Conservation (phyloP, 371 early-diverging fungal genomes). For the Apophysomyces variabilis region DNA sequence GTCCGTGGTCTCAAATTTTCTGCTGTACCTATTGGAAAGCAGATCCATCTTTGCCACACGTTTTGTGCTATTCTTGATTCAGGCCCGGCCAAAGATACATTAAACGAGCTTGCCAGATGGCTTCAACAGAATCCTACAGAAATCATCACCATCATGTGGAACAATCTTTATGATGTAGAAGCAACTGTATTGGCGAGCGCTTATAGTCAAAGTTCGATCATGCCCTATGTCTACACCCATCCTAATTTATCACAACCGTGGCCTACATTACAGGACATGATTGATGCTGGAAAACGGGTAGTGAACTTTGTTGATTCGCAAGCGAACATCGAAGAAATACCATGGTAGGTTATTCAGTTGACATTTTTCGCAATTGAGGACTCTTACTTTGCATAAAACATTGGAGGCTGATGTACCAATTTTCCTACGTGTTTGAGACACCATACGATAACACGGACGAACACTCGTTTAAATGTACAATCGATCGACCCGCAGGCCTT, state of each 20-base stretch:
- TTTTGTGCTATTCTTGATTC: slow-evolving; percentile 64
- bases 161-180: slow-evolving; percentile 62
- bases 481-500: slow-evolving; percentile 54
- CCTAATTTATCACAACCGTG: slow-evolving; percentile 34
- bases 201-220: slow-evolving; percentile 57
- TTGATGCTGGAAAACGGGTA: slow-evolving; percentile 58
- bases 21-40: slow-evolving; percentile 59
- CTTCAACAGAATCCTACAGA: slow-evolving; percentile 65
- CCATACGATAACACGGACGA: slow-evolving; percentile 47
- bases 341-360: slow-evolving; percentile 53
- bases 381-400: background rate
- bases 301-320: slow-evolving; percentile 70
- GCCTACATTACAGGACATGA: slow-evolving; percentile 75
- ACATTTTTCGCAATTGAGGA: background rate
- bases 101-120: slow-evolving; percentile 57
- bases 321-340: slow-evolving; percentile 48
- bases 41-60: slow-evolving; percentile 70
- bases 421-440: slow-evolving; percentile 57
- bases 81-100: slow-evolving; percentile 52
- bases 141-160: slow-evolving; percentile 74
- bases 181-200: slow-evolving; percentile 41
- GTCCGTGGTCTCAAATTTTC: slow-evolving; percentile 76
- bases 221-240: slow-evolving; percentile 53
- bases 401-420: slow-evolving; percentile 58
- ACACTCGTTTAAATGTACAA: slow-evolving; percentile 44